Base-by-base conservation (phyloP, 495 filamentous ascomycete genomes). In the Tetracladium marchalianum region DNA sequence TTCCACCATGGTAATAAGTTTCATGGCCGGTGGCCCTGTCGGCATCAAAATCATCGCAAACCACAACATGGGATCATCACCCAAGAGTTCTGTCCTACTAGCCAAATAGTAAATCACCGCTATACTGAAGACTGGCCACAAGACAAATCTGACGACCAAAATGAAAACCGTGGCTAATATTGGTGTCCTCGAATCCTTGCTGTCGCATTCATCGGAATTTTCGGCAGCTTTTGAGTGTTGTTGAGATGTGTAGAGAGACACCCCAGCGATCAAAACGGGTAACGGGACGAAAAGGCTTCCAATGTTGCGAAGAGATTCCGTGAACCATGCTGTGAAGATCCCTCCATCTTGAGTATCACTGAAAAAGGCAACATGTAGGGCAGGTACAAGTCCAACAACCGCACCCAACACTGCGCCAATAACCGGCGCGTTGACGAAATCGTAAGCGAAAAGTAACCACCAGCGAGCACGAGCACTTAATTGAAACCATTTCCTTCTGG, bases 31-130 rank as follows among this genome's bases (percentile, higher is more conserved):
- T 9, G 84, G 84, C 0, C 85, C 84, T 1, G 72, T 70, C 0
- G 85, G 82, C 78, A 88, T 87, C 17, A 87, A 55, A 81, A 87
- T 87, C 70, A 88, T 72, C 8, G 66, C 64, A 55, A 87, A 89
- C 80, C 80, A 88, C 15, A 89, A 57, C 35, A 90, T 77, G 0
- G 85, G 84, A 58, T 90, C 85, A 4, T 66, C 46, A 7, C 67
- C 61, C 1, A 89, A 60, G 7, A 81, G 13, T 13, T 54, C 47
- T 0, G 82, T 87, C 42, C 69, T 70, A 12, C 64, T 67, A 8
- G 77, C 82, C n/a, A 90, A 53, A 0, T 65, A 46, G 52, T 78
- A 89, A 13, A 88, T 72, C 7, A 76, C 15, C 0, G 68, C 59
- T 45, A 90, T 84, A 12, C 73, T 75, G 17, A 66, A 50, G 1